A percentile compares a stretch with the other conserved stretches of the same genome.
phyloP scores from a whole-genome alignment of 371 early-diverging fungal genomes.

The Mortierella sp. region DNA sequence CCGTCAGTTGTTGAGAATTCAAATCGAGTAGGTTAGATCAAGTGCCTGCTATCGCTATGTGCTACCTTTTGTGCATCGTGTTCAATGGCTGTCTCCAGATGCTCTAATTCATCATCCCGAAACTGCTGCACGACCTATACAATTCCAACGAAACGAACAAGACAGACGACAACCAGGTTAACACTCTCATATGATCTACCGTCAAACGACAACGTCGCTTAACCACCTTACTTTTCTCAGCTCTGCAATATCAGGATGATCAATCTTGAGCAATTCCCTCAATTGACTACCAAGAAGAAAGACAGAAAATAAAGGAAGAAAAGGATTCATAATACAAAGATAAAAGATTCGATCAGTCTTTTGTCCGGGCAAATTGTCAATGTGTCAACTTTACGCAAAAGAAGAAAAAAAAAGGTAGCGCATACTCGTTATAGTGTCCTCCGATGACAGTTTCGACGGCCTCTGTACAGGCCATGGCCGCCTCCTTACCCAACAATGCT shows the following conservation, averaged over 20 bases:
- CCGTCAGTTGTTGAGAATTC: too few relatives aligned
- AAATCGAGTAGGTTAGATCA: too few relatives aligned
- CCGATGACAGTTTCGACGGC: slow-evolving; percentile 98
- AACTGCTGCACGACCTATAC: slow-evolving; percentile 78
- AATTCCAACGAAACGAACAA: too few relatives aligned
- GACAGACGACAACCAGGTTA: background rate
- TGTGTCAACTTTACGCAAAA: too few relatives aligned
- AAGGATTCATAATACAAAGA: background rate
- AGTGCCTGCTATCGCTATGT: background rate
- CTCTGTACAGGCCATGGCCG: slow-evolving; percentile 98
- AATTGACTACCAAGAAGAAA: slow-evolving; percentile 66
- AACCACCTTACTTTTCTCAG: slow-evolving; percentile 64
- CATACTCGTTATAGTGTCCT: slow-evolving; percentile 94
- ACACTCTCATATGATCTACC: background rate
- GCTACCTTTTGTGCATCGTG: slow-evolving; percentile 85
- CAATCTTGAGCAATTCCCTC: slow-evolving; percentile 75
- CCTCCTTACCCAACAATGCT: slow-evolving; percentile 91
- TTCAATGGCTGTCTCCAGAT: slow-evolving; percentile 91
- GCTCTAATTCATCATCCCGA: slow-evolving; percentile 96
- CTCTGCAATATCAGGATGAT: slow-evolving; percentile 71
- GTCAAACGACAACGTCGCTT: background rate
- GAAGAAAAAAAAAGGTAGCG: too few relatives aligned
- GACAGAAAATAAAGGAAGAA: background rate
- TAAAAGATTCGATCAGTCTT: too few relatives aligned
- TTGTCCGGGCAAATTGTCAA: too few relatives aligned